phyloP scores from a whole-genome alignment of 2,329 filamentous ascomycete genomes.

The Alternaria arborescens region DNA sequence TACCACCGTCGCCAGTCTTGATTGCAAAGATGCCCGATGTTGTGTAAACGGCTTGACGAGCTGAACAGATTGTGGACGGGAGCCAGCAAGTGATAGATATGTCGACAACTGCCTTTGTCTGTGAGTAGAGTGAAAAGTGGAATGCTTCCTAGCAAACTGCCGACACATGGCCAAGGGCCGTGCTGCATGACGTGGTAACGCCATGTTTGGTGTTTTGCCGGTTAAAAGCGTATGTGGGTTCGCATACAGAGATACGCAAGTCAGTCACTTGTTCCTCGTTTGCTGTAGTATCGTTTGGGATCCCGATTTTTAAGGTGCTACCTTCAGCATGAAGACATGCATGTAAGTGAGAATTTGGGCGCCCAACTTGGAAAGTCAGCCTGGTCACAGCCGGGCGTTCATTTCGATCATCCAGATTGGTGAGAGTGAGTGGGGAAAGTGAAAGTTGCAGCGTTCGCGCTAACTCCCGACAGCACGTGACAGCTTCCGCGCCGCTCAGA shows the following conservation, averaged over 20 bases:
- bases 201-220: background rate
- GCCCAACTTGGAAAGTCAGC: background rate
- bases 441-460: conserved; percentile 13
- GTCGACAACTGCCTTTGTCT: background rate
- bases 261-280: background rate
- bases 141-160: background rate
- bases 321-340: background rate
- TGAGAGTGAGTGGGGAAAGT: conserved; percentile 13
- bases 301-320: background rate
- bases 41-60: conserved; percentile 6
- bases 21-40: conserved; percentile 7
- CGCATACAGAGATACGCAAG: background rate
- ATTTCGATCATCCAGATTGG: background rate
- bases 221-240: background rate
- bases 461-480: conserved; percentile 27
- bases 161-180: background rate
- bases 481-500: background rate
- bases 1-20: conserved; percentile 26
- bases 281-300: background rate
- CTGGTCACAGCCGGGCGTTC: background rate
- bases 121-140: background rate
- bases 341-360: background rate
- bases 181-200: background rate
- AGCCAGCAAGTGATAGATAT: background rate
- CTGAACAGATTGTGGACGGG: conserved; percentile 19